Conservation (phyloP, 2,329 filamentous ascomycete genomes). For the Calonectria montana region DNA sequence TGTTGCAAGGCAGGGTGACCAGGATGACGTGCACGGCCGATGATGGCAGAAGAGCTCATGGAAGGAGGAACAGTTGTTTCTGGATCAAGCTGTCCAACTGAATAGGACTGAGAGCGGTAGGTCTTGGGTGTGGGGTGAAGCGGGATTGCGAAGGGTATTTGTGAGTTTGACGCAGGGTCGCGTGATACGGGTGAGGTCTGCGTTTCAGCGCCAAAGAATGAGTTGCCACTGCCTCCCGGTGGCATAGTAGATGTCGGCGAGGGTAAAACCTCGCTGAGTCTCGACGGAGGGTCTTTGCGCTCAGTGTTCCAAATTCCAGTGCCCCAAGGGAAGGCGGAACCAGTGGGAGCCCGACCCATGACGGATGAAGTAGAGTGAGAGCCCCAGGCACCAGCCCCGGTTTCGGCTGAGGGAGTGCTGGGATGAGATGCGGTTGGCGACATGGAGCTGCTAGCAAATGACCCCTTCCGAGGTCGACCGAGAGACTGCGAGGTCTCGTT, state of each 20-base stretch:
- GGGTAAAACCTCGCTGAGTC: conserved; percentile 78
- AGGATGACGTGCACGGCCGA: conserved; percentile 69
- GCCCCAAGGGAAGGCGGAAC: conserved; percentile 75
- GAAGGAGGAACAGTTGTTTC: conserved; percentile 61
- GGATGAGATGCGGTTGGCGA: conserved; percentile 85
- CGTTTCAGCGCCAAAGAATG: conserved; percentile 63
- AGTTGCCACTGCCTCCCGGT: conserved; percentile 54
- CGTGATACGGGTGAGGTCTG: conserved; percentile 64
- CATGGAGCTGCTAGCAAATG: conserved; percentile 81
- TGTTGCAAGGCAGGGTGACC: conserved; percentile 80
- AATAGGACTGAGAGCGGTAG: conserved; percentile 96
- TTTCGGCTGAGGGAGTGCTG: conserved; percentile 79
- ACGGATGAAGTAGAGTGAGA: conserved; percentile 61
- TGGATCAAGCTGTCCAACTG: conserved; percentile 87
- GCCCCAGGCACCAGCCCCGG: conserved; percentile 64
- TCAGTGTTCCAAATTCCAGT: conserved; percentile 86
- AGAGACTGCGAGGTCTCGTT: conserved; percentile 80
- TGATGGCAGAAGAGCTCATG: conserved; percentile 59
- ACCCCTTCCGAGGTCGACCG: conserved; percentile 77
- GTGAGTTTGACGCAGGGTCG: conserved; percentile 66
- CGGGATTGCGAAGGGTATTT: conserved; percentile 89
- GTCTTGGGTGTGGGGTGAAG: conserved; percentile 92
- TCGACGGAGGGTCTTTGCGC: conserved; percentile 80
- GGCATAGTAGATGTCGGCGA: conserved; percentile 76
- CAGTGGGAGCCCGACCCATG: conserved; percentile 60